These are phyloP conservation scores for Neonectria faginata DNA, from an alignment of 2,329 filamentous ascomycete species.

Conservation along the genomic window DNA sequence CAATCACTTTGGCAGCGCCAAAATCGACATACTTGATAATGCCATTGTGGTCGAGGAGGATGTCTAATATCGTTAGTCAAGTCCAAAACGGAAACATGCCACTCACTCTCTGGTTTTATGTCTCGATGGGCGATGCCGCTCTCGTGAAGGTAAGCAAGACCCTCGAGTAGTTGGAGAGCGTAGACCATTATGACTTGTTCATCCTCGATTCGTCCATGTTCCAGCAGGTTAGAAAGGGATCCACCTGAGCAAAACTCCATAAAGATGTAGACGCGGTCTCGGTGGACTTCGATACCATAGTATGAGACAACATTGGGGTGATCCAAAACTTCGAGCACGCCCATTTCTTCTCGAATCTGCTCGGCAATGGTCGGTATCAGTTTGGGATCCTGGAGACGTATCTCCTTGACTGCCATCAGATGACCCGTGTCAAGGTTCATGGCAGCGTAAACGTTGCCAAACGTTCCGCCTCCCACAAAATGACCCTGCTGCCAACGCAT, in stretches of 20 bases:
- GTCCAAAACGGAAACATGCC: neutral
- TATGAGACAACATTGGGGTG: constrained; percentile 99
- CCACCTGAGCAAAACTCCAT: constrained; percentile 99
- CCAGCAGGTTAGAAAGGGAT: constrained; percentile 87
- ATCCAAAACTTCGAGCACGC: constrained; percentile 92
- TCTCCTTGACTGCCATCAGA: constrained; percentile 98
- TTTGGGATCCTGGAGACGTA: constrained; percentile 95
- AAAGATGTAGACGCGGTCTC: constrained; percentile 99
- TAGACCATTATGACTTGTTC: constrained; percentile 99
- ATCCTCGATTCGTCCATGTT: constrained; percentile 97
- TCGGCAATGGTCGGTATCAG: constrained; percentile 93
- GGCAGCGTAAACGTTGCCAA: constrained; percentile 96
- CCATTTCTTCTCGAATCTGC: constrained; percentile 97
- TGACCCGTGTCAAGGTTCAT: constrained; percentile 97
- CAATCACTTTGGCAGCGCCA: constrained; percentile 96
- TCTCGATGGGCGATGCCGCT: constrained; percentile 93
- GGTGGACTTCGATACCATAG: constrained; percentile 96
- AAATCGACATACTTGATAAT: constrained; percentile 99
- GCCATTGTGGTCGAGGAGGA: constrained; percentile 95
- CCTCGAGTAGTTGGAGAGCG: constrained; percentile 91
- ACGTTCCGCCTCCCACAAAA: constrained; percentile 95
- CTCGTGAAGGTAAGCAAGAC: constrained; percentile 92
- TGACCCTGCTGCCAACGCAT: constrained; percentile 99
- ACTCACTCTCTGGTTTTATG: constrained; percentile 95
- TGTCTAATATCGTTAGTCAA: constrained; percentile 67